Conservation (phyloP, 345 rosid species). For the Lepidium sativum region DNA sequence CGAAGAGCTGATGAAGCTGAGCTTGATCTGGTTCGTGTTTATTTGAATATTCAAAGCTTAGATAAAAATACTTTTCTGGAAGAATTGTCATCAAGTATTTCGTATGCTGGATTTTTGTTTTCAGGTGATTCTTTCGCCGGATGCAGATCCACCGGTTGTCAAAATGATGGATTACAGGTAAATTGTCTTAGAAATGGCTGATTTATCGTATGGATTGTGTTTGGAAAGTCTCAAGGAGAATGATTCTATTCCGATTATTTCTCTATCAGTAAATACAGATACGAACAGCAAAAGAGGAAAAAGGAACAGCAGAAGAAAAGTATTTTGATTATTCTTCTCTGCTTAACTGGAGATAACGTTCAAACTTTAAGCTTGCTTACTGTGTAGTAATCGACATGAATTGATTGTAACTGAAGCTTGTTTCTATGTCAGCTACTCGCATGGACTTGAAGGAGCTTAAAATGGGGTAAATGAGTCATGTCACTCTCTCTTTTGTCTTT, state of each 20-base stretch:
- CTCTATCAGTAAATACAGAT: constrained; percentile 62
- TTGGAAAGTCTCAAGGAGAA: neutral
- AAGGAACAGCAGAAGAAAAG: constrained; percentile 84
- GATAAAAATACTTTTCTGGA: neutral
- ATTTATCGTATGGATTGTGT: constrained; percentile 4
- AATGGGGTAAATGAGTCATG: constrained; percentile 58
- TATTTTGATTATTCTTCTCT: constrained; percentile 34
- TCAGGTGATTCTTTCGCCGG: constrained; percentile 86
- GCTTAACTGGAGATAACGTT: constrained; percentile 11
- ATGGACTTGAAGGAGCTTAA: constrained; percentile 82
- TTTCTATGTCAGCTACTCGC: constrained; percentile 50
- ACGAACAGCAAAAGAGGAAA: constrained; percentile 80
- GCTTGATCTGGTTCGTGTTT: constrained; percentile 67
- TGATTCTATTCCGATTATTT: neutral
- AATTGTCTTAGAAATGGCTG: neutral
- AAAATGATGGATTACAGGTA: constrained; percentile 91
- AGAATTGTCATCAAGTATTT: neutral
- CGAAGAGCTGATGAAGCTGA: constrained; percentile 74
- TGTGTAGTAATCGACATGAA: constrained; percentile 3
- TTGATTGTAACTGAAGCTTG: constrained; percentile 30
- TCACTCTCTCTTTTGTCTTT: neutral
- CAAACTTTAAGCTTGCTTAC: neutral
- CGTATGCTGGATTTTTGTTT: neutral
- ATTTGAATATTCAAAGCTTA: neutral
- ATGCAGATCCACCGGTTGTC: constrained; percentile 90